Evolutionary conservation across 768 basidiomycete species (phyloP).

Genomic region (Steccherinum ochraceum): DNA sequence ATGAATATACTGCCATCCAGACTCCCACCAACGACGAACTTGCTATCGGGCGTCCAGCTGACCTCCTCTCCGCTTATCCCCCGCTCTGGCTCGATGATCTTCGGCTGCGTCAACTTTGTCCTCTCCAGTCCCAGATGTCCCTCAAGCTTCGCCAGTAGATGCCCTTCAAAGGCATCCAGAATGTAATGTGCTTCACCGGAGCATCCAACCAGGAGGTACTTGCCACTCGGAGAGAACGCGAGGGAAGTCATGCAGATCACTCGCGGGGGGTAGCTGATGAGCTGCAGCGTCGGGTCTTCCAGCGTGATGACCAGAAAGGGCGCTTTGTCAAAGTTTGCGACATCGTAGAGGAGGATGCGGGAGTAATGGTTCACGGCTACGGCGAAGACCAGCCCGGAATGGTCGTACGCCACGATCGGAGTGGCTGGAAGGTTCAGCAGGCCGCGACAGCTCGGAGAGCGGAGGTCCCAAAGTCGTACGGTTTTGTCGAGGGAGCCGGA

Average conservation of each 20-base stretch:
- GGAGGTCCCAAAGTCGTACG: conserved; percentile 93
- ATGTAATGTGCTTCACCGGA: conserved; percentile 91
- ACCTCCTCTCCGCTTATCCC: conserved; percentile 93
- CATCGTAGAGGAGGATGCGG: conserved; percentile 81
- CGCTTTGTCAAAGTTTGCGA: conserved; percentile 81
- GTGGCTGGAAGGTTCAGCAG: conserved; percentile 66
- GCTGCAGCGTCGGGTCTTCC: conserved; percentile 70
- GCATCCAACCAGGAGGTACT: conserved; percentile 87
- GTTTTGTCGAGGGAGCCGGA: conserved; percentile 92
- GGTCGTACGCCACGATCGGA: conserved; percentile 81
- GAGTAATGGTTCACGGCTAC: conserved; percentile 79
- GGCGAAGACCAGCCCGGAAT: conserved; percentile 78
- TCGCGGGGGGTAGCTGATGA: conserved; percentile 80
- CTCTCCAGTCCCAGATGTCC: conserved; percentile 83
- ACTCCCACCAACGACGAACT: conserved; percentile 81
- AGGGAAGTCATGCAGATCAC: conserved; percentile 89
- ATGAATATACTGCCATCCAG: conserved; percentile 78
- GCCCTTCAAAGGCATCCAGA: conserved; percentile 84
- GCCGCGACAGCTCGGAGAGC: conserved; percentile 71
- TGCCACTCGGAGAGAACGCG: conserved; percentile 85
- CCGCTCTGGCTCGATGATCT: conserved; percentile 59
- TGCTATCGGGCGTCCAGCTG: conserved; percentile 91
- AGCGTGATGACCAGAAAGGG: conserved; percentile 84
- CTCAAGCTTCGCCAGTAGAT: conserved; percentile 76
- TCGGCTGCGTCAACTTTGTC: conserved; percentile 38